Evolutionary conservation across 352 stramenopile species (phyloP), one percentile per base, ranked within the genome.

Genomic region (Saprolegnia parasitica): DNA sequence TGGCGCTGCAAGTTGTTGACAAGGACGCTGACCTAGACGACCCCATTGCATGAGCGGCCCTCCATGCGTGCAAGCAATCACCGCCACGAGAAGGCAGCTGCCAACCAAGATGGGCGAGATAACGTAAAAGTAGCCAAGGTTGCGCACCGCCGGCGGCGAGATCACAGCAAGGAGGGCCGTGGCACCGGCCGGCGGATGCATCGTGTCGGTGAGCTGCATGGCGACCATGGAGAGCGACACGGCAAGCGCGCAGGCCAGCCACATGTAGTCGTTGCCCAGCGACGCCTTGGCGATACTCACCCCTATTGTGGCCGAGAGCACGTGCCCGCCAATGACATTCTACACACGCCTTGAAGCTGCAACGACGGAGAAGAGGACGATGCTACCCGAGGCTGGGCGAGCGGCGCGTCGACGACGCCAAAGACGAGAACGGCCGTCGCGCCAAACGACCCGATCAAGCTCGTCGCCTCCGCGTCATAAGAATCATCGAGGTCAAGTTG

Each of bases 401-500:
- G 71, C 10, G 74, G 74, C 15, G 65, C 67, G n/a, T 58, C 45
- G 4, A 70, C 62, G 18, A 56, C 70, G 18, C 57, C 73, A 60
- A 78, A 79, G 16, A 79, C 65, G 21, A 79, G 67, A n/a, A 79
- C 71, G 21, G 73, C 56, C 6, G 71, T 77, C n/a, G 74, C 74
- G 16, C 74, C 74, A 50, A 79, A 78, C 4, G 74, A 79, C 15
- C 73, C 74, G 5, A 74, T 35, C 10, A 78, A 47, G 16, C 52
- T 32, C 57, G 56, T 74, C 11, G 56, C 47, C 62, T 68, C 9
- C 8, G 20, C 29, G 8, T 40, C n/a, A 26, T 56, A 61, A 32
- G 21, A 16, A 21, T 13, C 9, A 18, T 18, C 5, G 18, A 52
- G 16, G 10, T 67, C 4, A 9, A 26, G 23, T 54, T 6, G 5